Evolutionary conservation across 805 yeast species (phyloP).

Genomic region (Wickerhamomyces pijperi): DNA sequence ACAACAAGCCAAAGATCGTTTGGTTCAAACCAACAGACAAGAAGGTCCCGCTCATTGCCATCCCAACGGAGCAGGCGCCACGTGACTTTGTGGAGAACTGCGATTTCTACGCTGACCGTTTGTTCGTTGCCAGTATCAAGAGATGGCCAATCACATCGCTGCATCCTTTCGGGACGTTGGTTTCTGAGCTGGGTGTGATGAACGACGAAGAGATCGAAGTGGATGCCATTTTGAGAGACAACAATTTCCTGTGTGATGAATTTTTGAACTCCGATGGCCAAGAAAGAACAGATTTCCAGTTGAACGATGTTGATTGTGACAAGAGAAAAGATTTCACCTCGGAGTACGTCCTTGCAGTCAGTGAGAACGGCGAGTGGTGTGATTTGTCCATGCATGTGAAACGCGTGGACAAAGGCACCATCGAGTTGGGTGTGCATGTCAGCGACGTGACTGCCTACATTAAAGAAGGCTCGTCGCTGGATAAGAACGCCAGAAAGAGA

Average conservation of each 20-base stretch:
- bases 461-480: conserved; percentile 64
- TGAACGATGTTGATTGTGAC: conserved; percentile 18
- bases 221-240: conserved; percentile 81
- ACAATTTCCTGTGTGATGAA: conserved; percentile 73
- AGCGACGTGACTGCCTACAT: conserved; percentile 69
- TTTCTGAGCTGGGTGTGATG: conserved; percentile 75
- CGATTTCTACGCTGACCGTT: conserved; percentile 65
- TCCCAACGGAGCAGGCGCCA: conserved; percentile 98
- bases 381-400: conserved; percentile 83
- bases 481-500: conserved; percentile 83
- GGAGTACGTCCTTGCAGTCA: conserved; percentile 56
- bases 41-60: conserved; percentile 94
- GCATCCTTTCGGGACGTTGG: conserved; percentile 94
- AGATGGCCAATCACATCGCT: conserved; percentile 99
- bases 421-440: conserved; percentile 80
- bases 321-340: conserved; percentile 41
- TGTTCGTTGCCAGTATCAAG: conserved; percentile 90
- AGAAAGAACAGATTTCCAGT: conserved; percentile 23
- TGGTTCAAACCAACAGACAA: conserved; percentile 99
- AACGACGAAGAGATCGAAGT: conserved; percentile 71
- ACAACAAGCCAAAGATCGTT: conserved; percentile 75
- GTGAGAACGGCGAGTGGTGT: conserved; percentile 44
- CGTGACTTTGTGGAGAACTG: conserved; percentile 89
- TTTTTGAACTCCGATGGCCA: conserved; percentile 35
- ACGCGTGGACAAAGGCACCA: conserved; percentile 42